Percentiles rank a stretch among this genome's conserved stretches.
These are phyloP conservation scores for Ustilago cynodontis DNA, from an alignment of 1,284 basidiomycete species.

Conservation along the genomic window DNA sequence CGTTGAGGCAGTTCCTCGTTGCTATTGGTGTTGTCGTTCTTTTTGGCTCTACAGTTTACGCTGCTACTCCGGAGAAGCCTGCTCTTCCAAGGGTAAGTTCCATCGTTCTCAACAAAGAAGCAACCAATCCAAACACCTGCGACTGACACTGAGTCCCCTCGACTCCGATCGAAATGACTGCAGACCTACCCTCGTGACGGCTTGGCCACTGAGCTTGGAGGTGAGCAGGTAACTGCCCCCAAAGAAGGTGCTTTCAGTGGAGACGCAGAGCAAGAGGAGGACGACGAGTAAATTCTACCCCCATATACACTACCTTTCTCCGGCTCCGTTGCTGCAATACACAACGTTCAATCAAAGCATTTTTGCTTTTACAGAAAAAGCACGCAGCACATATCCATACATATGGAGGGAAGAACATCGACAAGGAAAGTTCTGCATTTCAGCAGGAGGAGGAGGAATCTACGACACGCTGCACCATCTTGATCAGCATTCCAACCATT, in stretches of 20 bases:
- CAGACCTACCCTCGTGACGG: conserved; percentile 67
- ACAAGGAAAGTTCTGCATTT: not conserved
- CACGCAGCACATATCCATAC: no score
- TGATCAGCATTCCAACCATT: conserved; percentile 24
- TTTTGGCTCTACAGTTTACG: conserved; percentile 60
- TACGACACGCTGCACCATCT: conserved; percentile 21
- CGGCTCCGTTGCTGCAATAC: conserved; percentile 18
- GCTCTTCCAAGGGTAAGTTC: conserved; percentile 59
- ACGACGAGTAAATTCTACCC: conserved; percentile 37
- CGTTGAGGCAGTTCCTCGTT: conserved; percentile 60
- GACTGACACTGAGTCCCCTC: not conserved
- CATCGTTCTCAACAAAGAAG: not conserved
- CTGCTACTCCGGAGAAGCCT: conserved; percentile 56
- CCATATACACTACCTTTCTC: not conserved
- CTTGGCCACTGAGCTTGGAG: conserved; percentile 63
- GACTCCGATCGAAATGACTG: not conserved
- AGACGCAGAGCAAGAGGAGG: conserved; percentile 50
- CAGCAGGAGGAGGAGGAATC: not conserved
- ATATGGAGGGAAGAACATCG: no score
- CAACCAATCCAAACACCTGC: not conserved
- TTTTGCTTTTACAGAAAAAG: not conserved
- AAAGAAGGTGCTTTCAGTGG: conserved; percentile 54
- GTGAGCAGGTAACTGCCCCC: conserved; percentile 47
- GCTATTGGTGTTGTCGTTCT: conserved; percentile 52
- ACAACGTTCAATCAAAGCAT: conserved; percentile 4